Conservation (phyloP, 148 eudicot species). For the Cornus florida region DNA sequence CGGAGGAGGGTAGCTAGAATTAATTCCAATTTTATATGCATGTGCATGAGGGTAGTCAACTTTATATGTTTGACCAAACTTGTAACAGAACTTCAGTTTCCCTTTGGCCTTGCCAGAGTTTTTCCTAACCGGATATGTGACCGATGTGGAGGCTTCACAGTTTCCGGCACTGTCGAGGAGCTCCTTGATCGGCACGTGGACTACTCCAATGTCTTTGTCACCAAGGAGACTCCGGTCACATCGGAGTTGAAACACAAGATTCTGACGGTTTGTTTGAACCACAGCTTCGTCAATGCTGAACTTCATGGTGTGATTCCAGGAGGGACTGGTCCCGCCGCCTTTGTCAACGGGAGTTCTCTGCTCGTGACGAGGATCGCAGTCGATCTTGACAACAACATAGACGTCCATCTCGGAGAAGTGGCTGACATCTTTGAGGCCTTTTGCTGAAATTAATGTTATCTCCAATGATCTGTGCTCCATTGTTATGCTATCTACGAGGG, state of each 20-base stretch:
- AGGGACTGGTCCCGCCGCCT: slow-evolving; percentile 44
- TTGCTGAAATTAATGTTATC: slow-evolving; percentile 40
- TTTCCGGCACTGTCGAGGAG: slow-evolving; percentile 26
- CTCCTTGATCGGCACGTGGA: slow-evolving; percentile 38
- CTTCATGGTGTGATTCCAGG: slow-evolving; percentile 44
- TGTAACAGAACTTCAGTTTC: slow-evolving; percentile 17
- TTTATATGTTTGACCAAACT: slow-evolving; percentile 3
- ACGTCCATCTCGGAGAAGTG: slow-evolving; percentile 52
- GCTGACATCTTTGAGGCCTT: slow-evolving; percentile 51
- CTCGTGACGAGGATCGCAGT: slow-evolving; percentile 37
- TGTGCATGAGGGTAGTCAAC: slow-evolving; percentile 9
- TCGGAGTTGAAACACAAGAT: slow-evolving; percentile 26
- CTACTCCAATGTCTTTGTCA: slow-evolving; percentile 53
- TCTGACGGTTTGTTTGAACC: slow-evolving; percentile 10
- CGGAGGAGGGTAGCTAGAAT: neutral
- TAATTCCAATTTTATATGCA: neutral
- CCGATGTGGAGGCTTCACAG: slow-evolving; percentile 11
- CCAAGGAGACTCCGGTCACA: slow-evolving; percentile 37
- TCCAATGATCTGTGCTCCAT: slow-evolving; percentile 18
- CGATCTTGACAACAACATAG: slow-evolving; percentile 28
- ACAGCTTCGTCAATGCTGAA: slow-evolving; percentile 35
- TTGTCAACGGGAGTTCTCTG: slow-evolving; percentile 48
- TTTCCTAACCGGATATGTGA: slow-evolving; percentile 34
- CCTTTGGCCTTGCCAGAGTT: slow-evolving; percentile 12
- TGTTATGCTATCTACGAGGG: too few species aligned